These are phyloP conservation scores for Colletotrichum sp. DNA, from an alignment of 2,329 filamentous ascomycete genomes.

Conservation along the genomic window DNA sequence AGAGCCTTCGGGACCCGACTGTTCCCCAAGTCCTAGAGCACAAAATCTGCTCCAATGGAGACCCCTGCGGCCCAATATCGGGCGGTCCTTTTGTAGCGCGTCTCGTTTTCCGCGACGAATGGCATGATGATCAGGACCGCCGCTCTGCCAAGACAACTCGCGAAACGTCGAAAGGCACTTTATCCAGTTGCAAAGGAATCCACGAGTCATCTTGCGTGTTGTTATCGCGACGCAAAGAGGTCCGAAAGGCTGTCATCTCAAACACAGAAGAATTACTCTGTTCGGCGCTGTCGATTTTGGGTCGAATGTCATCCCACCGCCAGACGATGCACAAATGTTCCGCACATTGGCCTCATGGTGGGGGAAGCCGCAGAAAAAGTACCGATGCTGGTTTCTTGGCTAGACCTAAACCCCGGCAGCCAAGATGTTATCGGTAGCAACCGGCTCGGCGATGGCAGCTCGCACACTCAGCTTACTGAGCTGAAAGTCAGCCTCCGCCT, in stretches of 20 bases:
- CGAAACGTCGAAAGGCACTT: background rate
- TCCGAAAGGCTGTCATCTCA: background rate
- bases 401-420: background rate
- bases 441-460: background rate
- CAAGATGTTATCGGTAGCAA: background rate
- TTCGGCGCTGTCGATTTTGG: background rate
- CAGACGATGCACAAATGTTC: background rate
- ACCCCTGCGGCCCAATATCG: background rate
- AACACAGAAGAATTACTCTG: background rate
- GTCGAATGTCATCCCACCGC: background rate
- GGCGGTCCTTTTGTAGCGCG: conserved; percentile 11
- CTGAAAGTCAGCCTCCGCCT: background rate
- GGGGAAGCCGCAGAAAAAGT: background rate
- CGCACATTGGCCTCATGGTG: background rate
- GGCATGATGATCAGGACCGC: background rate
- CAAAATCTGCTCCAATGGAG: background rate
- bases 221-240: background rate
- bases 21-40: background rate
- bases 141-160: background rate
- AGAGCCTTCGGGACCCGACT: background rate
- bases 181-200: background rate
- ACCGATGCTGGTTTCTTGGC: background rate
- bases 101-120: conserved; percentile 2
- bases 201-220: background rate
- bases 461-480: background rate